Percentiles rank a stretch among this genome's conserved stretches.
These are phyloP conservation scores for Phytophthora cryptogea DNA, from an alignment of 352 stramenopile genomes.

Conservation along the genomic window DNA sequence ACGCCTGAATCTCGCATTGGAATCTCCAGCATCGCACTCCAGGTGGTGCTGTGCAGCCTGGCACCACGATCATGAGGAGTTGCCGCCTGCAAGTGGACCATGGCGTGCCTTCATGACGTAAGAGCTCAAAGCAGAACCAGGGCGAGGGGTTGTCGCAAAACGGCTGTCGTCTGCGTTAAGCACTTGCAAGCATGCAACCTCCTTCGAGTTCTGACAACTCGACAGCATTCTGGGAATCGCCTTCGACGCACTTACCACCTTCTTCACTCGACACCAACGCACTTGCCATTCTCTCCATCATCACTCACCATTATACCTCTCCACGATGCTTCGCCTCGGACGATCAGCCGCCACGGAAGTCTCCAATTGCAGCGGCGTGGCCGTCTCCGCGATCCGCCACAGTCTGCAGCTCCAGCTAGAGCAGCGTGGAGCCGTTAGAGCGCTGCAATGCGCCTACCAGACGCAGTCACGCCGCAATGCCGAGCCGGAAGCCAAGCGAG, in stretches of 20 bases:
- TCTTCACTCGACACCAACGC: not conserved
- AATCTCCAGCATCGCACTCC: constrained; percentile 6
- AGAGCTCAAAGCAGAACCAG: constrained; percentile 20
- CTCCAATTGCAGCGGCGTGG: constrained; percentile 15
- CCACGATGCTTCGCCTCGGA: constrained; percentile 34
- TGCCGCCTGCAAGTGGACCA: constrained; percentile 1
- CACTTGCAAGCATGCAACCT: constrained; percentile 21
- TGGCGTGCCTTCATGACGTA: constrained; percentile 17
- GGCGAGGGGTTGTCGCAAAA: constrained; percentile 17
- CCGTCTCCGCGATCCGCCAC: constrained; percentile 20
- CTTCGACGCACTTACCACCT: not conserved
- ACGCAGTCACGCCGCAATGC: constrained; percentile 32
- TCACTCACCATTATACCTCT: constrained; percentile 2
- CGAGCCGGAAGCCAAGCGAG: constrained; percentile 13
- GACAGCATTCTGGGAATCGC: constrained; percentile 6
- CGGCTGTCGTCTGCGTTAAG: constrained; percentile 16
- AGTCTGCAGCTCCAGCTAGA: constrained; percentile 25
- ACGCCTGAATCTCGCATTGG: constrained; percentile 1
- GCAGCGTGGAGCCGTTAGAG: constrained; percentile 13
- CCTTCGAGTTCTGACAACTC: constrained; percentile 24
- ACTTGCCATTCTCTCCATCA: not conserved
- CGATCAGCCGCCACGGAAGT: constrained; percentile 25
- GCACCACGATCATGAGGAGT: constrained; percentile 17
- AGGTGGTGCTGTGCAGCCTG: not conserved
- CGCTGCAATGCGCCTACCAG: constrained; percentile 39